Conservation (phyloP, 2,329 filamentous ascomycete genomes). For the Clonostachys rhizophaga region DNA sequence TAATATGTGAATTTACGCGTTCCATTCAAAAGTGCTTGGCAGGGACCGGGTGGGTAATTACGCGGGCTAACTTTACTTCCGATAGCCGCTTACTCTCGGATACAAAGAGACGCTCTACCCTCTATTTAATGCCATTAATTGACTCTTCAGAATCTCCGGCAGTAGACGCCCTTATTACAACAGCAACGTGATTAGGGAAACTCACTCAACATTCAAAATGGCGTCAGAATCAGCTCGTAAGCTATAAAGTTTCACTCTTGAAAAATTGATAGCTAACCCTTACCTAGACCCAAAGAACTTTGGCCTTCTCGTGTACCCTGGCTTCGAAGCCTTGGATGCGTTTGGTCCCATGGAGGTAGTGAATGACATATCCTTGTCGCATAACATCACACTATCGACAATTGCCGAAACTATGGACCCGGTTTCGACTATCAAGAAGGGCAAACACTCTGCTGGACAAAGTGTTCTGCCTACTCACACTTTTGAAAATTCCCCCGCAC, state of each 20-base stretch:
- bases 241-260: background rate
- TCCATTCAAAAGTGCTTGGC: no score
- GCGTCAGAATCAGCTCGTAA: background rate
- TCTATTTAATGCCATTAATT: no score
- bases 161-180: no score
- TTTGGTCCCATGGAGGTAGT: slow-evolving; percentile 36
- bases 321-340: slow-evolving; percentile 34
- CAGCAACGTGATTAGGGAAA: no score
- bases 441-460: slow-evolving; percentile 20
- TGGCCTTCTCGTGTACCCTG: slow-evolving; percentile 22
- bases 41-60: no score
- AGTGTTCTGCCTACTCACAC: slow-evolving; percentile 27
- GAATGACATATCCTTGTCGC: slow-evolving; percentile 25
- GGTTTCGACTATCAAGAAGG: slow-evolving; percentile 25
- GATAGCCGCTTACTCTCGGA: no score
- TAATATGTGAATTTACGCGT: no score
- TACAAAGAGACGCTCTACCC: no score
- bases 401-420: slow-evolving; percentile 30
- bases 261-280: background rate
- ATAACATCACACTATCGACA: slow-evolving; percentile 26
- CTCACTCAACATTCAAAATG: background rate
- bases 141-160: no score
- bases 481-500: slow-evolving; percentile 22
- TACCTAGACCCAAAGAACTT: background rate
- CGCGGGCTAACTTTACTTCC: no score